phyloP scores from a whole-genome alignment of 805 yeast species.

The Dipodascopsis tothii region DNA sequence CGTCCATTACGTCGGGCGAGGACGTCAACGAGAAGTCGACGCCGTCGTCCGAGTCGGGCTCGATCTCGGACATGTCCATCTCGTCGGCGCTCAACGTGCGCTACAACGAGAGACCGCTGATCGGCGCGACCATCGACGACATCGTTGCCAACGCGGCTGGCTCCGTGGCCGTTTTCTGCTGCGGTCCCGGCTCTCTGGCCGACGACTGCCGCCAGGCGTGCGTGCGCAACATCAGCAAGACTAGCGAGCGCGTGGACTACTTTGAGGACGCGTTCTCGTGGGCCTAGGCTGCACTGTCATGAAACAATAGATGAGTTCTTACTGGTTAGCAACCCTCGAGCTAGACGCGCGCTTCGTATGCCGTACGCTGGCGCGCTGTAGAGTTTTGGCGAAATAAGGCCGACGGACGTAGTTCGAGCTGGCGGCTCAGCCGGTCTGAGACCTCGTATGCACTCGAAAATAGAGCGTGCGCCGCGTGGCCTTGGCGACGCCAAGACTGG shows the following conservation, averaged over 20 bases:
- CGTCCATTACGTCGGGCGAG: no score
- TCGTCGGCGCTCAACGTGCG: not conserved
- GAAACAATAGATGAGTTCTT: no score
- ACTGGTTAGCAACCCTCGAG: no score
- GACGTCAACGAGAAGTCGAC: not conserved
- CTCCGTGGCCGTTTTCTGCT: conserved; percentile 17
- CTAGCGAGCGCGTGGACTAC: conserved; percentile 16
- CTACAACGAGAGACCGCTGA: conserved; percentile 13
- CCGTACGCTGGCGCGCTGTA: no score
- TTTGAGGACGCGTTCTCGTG: conserved; percentile 20
- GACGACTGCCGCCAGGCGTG: conserved; percentile 14
- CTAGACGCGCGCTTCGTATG: no score
- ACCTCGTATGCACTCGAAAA: no score
- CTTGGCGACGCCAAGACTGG: no score
- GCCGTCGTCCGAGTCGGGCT: not conserved
- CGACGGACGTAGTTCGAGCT: no score
- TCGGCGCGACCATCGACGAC: conserved; percentile 2
- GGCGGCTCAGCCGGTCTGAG: no score
- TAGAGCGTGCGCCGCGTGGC: no score
- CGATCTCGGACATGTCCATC: conserved; percentile 1
- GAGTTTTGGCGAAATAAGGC: no score
- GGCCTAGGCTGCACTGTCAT: no score
- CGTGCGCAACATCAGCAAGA: conserved; percentile 12
- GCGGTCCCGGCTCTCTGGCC: conserved; percentile 17
- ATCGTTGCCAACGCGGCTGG: conserved; percentile 12